These are phyloP conservation scores for Penicillium malachiteum DNA, from an alignment of 495 filamentous ascomycete species.

Conservation along the genomic window DNA sequence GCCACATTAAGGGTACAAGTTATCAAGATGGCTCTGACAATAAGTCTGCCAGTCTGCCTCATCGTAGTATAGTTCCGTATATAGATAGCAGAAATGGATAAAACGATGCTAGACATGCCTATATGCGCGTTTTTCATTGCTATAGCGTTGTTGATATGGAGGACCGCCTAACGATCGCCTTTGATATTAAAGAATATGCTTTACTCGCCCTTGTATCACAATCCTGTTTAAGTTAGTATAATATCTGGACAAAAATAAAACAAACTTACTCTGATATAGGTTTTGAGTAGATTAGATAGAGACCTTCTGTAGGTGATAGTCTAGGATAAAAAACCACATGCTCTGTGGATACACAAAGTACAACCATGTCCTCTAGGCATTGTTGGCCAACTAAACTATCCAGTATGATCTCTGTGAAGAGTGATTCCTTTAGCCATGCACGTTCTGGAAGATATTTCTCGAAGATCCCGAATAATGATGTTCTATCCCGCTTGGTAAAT, in stretches of 20 bases:
- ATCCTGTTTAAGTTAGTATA: constrained; percentile 13
- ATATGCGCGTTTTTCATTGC: constrained; percentile 21
- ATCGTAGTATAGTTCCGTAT: constrained; percentile 5
- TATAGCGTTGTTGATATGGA: constrained; percentile 23
- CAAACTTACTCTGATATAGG: constrained; percentile 9
- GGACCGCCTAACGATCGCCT: constrained; percentile 15
- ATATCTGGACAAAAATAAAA: not conserved
- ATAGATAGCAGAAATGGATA: constrained; percentile 22
- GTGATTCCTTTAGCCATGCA: constrained; percentile 9
- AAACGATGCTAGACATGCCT: constrained; percentile 13
- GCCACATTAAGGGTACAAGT: constrained; percentile 14
- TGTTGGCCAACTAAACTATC: constrained; percentile 25
- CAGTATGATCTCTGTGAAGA: constrained; percentile 15
- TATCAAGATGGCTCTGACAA: constrained; percentile 12
- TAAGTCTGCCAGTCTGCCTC: constrained; percentile 9
- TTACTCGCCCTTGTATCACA: constrained; percentile 9
- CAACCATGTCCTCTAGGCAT: too few species aligned
- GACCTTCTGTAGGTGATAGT: constrained; percentile 7
- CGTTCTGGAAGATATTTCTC: constrained; percentile 20
- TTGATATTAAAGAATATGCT: constrained; percentile 24
- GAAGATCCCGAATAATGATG: constrained; percentile 18
- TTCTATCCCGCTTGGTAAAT: constrained; percentile 18
- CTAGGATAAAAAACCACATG: constrained; percentile 16
- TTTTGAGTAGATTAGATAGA: constrained; percentile 11
- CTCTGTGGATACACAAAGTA: constrained; percentile 18